Conservation (phyloP, 768 basidiomycete species). For the Mycena epipterygia region DNA sequence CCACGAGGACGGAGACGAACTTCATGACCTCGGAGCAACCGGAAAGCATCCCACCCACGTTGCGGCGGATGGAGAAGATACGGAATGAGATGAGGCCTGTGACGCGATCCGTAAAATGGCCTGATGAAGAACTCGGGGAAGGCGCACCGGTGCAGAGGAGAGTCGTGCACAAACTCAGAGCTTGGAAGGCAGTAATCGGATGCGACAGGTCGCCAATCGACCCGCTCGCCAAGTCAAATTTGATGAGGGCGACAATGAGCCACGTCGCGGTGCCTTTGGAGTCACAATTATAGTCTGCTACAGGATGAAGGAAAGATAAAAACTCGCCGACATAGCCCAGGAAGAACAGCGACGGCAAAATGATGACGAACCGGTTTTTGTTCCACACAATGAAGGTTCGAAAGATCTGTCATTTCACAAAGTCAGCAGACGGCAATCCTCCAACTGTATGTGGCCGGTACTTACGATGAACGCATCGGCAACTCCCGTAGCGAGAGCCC, state of each 20-base stretch:
- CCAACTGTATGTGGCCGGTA: no score
- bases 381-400: slow-evolving; percentile 10
- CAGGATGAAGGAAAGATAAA: no score
- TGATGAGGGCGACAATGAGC: no score
- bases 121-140: no score
- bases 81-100: slow-evolving; percentile 3
- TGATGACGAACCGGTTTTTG: not conserved
- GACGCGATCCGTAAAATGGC: no score
- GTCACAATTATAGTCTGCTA: no score
- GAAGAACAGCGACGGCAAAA: not conserved
- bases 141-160: not conserved
- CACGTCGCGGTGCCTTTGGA: no score
- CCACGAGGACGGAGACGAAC: not conserved
- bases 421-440: not conserved
- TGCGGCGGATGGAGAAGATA: not conserved
- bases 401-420: slow-evolving; percentile 1
- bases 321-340: not conserved
- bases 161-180: no score
- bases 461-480: not conserved
- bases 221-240: no score
- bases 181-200: no score
- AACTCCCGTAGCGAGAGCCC: not conserved
- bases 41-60: no score
- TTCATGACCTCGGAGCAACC: not conserved
- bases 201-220: no score